Conservation (phyloP, 2,329 filamentous ascomycete genomes). For the Neoarthrinium moseri region DNA sequence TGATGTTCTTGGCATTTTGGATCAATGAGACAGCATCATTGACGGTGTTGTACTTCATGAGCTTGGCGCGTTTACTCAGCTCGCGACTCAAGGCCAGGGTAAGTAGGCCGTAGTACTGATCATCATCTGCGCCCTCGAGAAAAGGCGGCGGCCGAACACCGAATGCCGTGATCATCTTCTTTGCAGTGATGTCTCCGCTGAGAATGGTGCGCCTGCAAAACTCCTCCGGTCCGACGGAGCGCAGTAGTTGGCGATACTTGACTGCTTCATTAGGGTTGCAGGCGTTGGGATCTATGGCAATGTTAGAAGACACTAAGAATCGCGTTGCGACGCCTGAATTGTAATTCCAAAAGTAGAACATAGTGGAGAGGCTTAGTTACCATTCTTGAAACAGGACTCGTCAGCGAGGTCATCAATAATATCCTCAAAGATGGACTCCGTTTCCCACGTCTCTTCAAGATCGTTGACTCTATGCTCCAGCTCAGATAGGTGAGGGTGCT, state of each 20-base stretch:
- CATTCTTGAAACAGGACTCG: constrained; percentile 36
- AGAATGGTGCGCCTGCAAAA: constrained; percentile 75
- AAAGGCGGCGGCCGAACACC: constrained; percentile 72
- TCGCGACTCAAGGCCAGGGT: constrained; percentile 78
- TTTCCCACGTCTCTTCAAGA: constrained; percentile 36
- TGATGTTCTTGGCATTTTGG: constrained; percentile 73
- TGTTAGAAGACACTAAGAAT: constrained; percentile 12
- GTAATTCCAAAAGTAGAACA: constrained; percentile 9
- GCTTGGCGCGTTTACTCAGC: constrained; percentile 76
- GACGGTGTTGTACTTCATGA: constrained; percentile 77
- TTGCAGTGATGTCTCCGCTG: constrained; percentile 68
- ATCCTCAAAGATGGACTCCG: constrained; percentile 45
- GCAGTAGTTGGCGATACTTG: constrained; percentile 68
- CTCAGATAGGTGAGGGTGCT: constrained; percentile 1
- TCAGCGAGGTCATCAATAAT: constrained; percentile 43
- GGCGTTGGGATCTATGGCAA: constrained; percentile 22
- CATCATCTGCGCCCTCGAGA: constrained; percentile 70
- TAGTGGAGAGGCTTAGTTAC: constrained; percentile 17
- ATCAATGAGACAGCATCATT: constrained; percentile 84
- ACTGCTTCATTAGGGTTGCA: constrained; percentile 61
- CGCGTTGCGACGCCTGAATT: background rate
- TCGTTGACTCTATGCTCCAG: constrained; percentile 15
- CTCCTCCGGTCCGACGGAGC: constrained; percentile 71
- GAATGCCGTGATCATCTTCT: constrained; percentile 85
- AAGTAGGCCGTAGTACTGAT: constrained; percentile 72